Base-by-base conservation (phyloP, 495 filamentous ascomycete species). In the Talaromyces proteolyticus region DNA sequence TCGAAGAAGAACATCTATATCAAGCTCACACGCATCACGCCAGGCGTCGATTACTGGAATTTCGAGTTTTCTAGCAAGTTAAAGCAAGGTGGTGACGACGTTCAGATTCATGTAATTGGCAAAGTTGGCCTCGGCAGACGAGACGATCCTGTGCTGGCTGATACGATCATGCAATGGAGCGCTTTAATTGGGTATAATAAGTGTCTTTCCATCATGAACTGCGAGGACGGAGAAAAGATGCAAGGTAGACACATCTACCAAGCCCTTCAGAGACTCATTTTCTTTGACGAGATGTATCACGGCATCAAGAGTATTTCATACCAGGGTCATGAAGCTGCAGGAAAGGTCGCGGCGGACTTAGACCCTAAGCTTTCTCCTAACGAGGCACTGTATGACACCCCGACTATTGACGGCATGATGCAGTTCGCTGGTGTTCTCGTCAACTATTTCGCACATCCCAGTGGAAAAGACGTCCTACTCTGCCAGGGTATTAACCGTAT, bases 391-490 rank as follows among this genome's bases (percentile, higher is more conserved):
- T 59, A 67, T 1, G 74, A 78, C 29, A 54, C 62, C 0, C 50
- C 42, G 7, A 56, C 77, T 3, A 43, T 51, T 6, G 70, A 75
- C 34, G 56, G 46, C 7, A 79, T 81, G 52, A 63, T 68, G 50
- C 78, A 81, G 49, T 67, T 79, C 1, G 77, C 54, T 18, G 74
- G 76, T 0, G 66, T 81, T 20, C 78, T 59, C 55, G 69, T 78
- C 11, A 81, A 78, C 50, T 71, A 65, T 44, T 75, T 80, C 73
- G 75, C 73, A 19, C 14, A 50, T 12, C 2, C 19, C 16, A 16
- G 36, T 44, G 1, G 53, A 53, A 7, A 48, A 62, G 12, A 57
- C 61, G 47, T 62, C 65, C 3, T 67, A 47, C n/a, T 50, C 65
- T 3, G 66, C 57, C 42, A 67, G 38, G 11, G 53, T 18, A 3